Evolutionary conservation across 2,329 filamentous ascomycete species (phyloP).

Genomic region (Endoconidiophora polonica): DNA sequence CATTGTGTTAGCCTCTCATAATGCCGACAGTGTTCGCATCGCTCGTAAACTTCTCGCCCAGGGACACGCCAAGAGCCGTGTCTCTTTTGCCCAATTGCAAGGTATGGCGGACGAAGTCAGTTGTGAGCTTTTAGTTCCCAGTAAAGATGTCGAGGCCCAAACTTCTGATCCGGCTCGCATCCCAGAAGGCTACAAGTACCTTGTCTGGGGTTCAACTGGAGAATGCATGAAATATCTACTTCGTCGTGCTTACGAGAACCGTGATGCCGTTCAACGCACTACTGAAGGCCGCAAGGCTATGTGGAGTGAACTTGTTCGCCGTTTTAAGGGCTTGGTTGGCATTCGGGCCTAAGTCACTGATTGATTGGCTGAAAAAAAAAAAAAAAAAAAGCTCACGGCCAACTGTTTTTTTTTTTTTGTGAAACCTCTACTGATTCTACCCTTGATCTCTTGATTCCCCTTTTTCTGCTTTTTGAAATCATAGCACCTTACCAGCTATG

Average conservation of each 20-base stretch:
- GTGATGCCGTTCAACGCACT: conserved; percentile 50
- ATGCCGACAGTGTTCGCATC: conserved; percentile 50
- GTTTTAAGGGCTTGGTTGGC: conserved; percentile 29
- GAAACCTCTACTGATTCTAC: too few species aligned
- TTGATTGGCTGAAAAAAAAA: too few species aligned
- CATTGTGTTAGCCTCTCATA: conserved; percentile 71
- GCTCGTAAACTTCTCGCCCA: conserved; percentile 35
- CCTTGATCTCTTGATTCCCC: too few species aligned
- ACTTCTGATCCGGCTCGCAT: conserved; percentile 4
- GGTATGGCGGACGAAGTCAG: conserved; percentile 94
- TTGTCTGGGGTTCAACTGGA: conserved; percentile 52
- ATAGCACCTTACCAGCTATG: too few species aligned
- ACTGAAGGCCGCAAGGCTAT: conserved; percentile 45
- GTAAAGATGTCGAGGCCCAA: conserved; percentile 2
- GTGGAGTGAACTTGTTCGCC: conserved; percentile 41
- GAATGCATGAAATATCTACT: conserved; percentile 80
- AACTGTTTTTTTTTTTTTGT: too few species aligned
- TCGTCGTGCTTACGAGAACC: conserved; percentile 47
- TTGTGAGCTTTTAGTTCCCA: conserved; percentile 33
- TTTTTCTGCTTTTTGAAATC: too few species aligned
- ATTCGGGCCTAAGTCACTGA: too few species aligned
- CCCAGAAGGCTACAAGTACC: conserved; percentile 43
- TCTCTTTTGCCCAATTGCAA: conserved; percentile 53
- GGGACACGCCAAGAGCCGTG: conserved; percentile 24
- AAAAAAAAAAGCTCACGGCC: too few species aligned